phyloP scores from a whole-genome alignment of 73 alveolate genomes.

The Paramecium primaurelia region DNA sequence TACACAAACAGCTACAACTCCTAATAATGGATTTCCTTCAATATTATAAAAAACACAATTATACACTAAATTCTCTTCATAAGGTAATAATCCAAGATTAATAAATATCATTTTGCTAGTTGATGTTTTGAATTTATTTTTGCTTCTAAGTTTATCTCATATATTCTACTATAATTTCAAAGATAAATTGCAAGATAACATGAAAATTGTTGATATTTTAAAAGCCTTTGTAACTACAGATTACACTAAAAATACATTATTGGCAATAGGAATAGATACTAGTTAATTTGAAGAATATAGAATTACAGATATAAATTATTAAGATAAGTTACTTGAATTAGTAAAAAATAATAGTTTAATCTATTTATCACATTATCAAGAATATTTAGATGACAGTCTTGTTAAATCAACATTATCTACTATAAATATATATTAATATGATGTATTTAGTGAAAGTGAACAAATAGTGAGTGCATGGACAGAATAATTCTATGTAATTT shows the following conservation, averaged over 20 bases:
- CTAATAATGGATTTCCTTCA: background rate
- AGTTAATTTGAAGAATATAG: background rate
- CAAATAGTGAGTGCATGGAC: background rate
- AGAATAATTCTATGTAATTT: background rate
- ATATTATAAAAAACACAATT: background rate
- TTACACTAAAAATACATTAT: background rate
- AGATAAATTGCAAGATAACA: background rate
- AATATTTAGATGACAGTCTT: background rate
- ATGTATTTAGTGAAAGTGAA: background rate
- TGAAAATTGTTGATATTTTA: background rate
- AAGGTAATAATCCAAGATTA: background rate
- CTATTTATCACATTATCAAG: background rate
- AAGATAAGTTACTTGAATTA: background rate
- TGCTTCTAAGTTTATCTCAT: background rate
- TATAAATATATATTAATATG: background rate
- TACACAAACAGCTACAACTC: background rate
- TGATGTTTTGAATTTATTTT: background rate
- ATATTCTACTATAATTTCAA: background rate
- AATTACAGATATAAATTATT: background rate
- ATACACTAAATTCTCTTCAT: background rate
- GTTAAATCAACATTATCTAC: background rate
- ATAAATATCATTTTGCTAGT: background rate
- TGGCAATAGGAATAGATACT: background rate
- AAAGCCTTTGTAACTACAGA: slow-evolving; percentile 36
- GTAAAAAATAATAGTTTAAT: background rate